Evolutionary conservation across 192 early-diverging fungal species (phyloP), one percentile per base, ranked within the genome.

Genomic region (Gaertneriomyces sp.): DNA sequence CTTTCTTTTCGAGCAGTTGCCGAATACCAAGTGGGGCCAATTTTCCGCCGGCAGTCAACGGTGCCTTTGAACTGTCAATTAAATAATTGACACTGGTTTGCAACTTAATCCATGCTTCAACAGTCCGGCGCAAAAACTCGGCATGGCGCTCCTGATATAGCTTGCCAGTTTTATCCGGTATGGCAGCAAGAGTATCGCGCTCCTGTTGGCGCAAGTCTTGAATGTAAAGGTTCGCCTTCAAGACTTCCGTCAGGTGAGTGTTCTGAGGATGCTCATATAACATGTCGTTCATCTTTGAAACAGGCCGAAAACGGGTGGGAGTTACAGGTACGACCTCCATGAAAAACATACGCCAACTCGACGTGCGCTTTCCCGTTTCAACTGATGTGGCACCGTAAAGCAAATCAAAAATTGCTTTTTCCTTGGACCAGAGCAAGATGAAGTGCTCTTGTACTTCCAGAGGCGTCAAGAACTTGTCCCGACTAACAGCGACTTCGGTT

Each of bases 1-100:
- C 93, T 83, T 99, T 99, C 88, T 98, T 98, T 76, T 99, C 97
- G 53, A 99, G 80, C 33, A 93, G 72, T 81, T 99, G 97, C 43
- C 90, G 85, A 63, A 99, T 93, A 68, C 97, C 97, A 4, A 90
- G 84, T n/a, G 92, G 88, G 3, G 89, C 81, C 11, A 77, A 60
- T 64, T 87, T 82, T 51, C 91, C 93, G 45, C 77, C 65, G 52
- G 71, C 56, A 73, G 70, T 47, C 43, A 80, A 76, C 42, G 93
- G 91, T 68, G 91, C 93, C 76, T 92, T 93, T 44, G 93, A 85
- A 42, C 83, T 91, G 76, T 99, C 97, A 69, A 98, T 90, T 12
- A 96, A 82, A 66, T 88, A 91, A 78, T 98, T 96, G 56, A 96
- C 95, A 25, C 79, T 81, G 68, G 88, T 82, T 79, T 97, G 94